Evolutionary conservation across 495 filamentous ascomycete genomes (phyloP).

Genomic region (Lophiotrema nucula): DNA sequence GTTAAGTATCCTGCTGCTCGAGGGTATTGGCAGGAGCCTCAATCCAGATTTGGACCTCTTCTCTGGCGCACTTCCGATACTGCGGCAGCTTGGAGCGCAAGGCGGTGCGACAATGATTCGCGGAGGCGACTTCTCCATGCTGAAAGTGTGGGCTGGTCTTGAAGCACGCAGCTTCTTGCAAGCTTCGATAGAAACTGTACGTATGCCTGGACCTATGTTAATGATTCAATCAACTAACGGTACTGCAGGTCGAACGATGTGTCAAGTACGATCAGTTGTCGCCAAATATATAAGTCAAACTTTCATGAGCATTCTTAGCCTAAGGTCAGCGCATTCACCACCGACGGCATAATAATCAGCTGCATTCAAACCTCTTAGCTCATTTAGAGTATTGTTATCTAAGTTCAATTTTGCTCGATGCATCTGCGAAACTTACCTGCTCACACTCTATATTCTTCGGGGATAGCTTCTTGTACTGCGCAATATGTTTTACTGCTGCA

Average conservation of each 20-base stretch:
- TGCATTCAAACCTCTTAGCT: no score
- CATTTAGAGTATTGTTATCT: no score
- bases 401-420: no score
- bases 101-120: constrained; percentile 62
- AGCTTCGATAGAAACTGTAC: constrained; percentile 82
- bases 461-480: no score
- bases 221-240: not conserved
- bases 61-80: constrained; percentile 83
- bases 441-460: no score
- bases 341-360: no score
- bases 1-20: constrained; percentile 86
- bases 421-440: no score
- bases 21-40: constrained; percentile 87
- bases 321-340: no score
- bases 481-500: no score
- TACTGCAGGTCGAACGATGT: constrained; percentile 43
- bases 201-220: constrained; percentile 38
- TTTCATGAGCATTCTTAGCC: no score
- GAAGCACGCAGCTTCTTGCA: constrained; percentile 86
- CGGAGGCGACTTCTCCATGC: constrained; percentile 77
- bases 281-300: constrained; percentile 43
- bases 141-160: constrained; percentile 89
- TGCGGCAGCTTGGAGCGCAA: constrained; percentile 81
- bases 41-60: constrained; percentile 88
- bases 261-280: constrained; percentile 48